Conservation (phyloP, 2,329 filamentous ascomycete genomes). For the Mycogone perniciosa region DNA sequence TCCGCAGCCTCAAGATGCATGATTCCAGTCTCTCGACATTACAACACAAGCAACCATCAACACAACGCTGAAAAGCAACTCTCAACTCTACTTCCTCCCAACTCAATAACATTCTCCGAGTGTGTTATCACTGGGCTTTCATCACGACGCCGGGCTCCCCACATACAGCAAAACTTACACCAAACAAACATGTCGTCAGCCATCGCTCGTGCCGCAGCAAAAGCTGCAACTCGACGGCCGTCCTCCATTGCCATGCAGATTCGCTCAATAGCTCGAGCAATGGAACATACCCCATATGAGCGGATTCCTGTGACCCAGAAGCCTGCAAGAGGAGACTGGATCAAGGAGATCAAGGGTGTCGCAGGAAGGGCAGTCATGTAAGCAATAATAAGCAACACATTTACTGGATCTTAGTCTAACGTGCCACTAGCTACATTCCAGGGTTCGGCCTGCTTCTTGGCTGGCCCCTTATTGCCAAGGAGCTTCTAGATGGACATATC, state of each 20-base stretch:
- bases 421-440: conserved; percentile 4
- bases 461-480: conserved; percentile 4
- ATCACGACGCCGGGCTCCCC: background rate
- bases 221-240: conserved; percentile 3
- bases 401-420: background rate
- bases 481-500: conserved; percentile 5
- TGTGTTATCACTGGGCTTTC: conserved; percentile 1
- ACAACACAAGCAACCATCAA: background rate
- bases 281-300: conserved; percentile 7
- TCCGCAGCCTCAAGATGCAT: background rate
- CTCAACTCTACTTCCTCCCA: conserved; percentile 4
- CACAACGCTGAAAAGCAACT: conserved; percentile 6
- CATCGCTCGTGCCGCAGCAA: conserved; percentile 2
- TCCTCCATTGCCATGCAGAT: conserved; percentile 6
- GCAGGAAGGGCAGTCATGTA: conserved; percentile 8
- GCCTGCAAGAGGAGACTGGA: conserved; percentile 1
- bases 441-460: conserved; percentile 3
- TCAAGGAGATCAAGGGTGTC: background rate
- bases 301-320: conserved; percentile 2
- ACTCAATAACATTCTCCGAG: conserved; percentile 3
- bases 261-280: conserved; percentile 6
- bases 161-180: background rate
- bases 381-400: background rate
- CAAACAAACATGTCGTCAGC: conserved; percentile 7
- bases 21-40: background rate